Conservation (phyloP, 371 early-diverging fungal genomes). For the Rhizomucor miehei region DNA sequence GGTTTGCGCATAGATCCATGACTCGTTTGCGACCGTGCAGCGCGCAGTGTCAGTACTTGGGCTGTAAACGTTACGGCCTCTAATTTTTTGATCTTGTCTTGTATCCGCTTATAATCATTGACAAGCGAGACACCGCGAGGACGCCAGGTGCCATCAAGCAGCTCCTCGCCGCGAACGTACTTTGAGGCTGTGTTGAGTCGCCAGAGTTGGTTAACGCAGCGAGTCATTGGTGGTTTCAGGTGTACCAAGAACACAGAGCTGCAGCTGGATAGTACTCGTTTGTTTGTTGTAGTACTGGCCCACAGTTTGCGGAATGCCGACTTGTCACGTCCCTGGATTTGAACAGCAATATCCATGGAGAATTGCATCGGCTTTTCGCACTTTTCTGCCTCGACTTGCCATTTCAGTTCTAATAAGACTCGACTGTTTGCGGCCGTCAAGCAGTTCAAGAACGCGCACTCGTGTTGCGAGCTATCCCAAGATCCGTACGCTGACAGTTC, state of each 20-base stretch:
- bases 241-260: constrained; percentile 57
- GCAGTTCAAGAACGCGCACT: constrained; percentile 68
- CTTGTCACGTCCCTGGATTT: constrained; percentile 61
- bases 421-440: constrained; percentile 61
- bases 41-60: constrained; percentile 31
- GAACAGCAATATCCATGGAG: constrained; percentile 63
- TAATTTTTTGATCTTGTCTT: constrained; percentile 26
- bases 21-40: constrained; percentile 9
- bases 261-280: constrained; percentile 40
- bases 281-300: constrained; percentile 29
- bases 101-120: constrained; percentile 52
- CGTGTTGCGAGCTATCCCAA: constrained; percentile 88
- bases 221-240: constrained; percentile 58
- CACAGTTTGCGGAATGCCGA: constrained; percentile 21
- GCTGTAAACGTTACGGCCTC: constrained; percentile 53
- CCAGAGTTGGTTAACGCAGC: constrained; percentile 66
- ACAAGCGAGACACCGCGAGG: constrained; percentile 75
- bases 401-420: constrained; percentile 54
- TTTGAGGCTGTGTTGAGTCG: constrained; percentile 70
- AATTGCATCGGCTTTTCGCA: constrained; percentile 57
- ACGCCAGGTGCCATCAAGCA: constrained; percentile 65
- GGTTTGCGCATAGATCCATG: constrained; percentile 2
- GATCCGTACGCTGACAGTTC: constrained; percentile 57
- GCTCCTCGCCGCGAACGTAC: constrained; percentile 86
- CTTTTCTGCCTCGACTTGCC: constrained; percentile 60